These are phyloP conservation scores for Apiotrichum akiyoshidainum DNA, from an alignment of 1,284 basidiomycete genomes.

Conservation along the genomic window DNA sequence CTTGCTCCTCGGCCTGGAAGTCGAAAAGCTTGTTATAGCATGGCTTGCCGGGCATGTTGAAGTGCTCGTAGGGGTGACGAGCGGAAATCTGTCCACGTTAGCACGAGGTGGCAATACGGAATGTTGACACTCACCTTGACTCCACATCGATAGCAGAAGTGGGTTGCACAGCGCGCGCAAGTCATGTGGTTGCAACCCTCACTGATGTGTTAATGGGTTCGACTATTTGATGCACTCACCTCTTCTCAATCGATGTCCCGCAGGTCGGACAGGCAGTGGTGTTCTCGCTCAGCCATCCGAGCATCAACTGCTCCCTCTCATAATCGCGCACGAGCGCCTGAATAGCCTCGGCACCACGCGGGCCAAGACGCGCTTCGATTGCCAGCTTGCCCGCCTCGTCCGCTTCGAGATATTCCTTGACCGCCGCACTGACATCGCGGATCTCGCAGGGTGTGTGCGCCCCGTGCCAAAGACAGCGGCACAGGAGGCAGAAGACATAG, in stretches of 20 bases:
- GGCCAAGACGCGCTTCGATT: constrained; percentile 8
- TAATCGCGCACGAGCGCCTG: constrained; percentile 10
- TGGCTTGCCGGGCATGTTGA: background rate
- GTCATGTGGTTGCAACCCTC: constrained; percentile 51
- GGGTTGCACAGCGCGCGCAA: constrained; percentile 40
- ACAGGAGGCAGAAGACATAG: constrained; percentile 44
- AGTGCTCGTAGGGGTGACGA: background rate
- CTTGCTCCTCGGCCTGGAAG: background rate
- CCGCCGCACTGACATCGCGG: constrained; percentile 13
- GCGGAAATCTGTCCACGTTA: background rate
- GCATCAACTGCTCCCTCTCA: constrained; percentile 7
- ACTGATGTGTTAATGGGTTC: constrained; percentile 4
- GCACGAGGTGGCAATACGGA: background rate
- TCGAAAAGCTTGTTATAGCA: background rate
- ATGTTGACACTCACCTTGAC: constrained; percentile 21
- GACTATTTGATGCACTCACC: background rate
- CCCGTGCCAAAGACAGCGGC: constrained; percentile 46
- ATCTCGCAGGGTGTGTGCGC: constrained; percentile 40
- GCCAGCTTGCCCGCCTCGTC: constrained; percentile 22
- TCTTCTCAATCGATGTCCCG: constrained; percentile 46
- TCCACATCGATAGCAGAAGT: constrained; percentile 50
- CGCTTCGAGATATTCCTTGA: constrained; percentile 41
- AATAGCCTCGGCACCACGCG: constrained; percentile 4
- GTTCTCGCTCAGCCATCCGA: constrained; percentile 39
- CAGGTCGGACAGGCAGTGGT: constrained; percentile 46